These are phyloP conservation scores for Echites panduratus DNA, from an alignment of 257 asterid genomes.

Conservation along the genomic window DNA sequence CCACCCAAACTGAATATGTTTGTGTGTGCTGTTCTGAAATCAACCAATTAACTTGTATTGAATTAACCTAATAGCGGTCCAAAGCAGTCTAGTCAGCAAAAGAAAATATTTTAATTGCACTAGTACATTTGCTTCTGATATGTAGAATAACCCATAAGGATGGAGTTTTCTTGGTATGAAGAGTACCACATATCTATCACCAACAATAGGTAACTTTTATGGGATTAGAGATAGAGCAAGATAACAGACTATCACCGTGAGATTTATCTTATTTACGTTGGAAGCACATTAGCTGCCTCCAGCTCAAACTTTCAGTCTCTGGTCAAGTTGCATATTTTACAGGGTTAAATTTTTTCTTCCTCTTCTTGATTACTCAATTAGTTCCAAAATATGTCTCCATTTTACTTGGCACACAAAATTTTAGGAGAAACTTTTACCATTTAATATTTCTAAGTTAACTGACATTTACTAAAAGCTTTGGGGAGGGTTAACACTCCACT, in stretches of 20 bases:
- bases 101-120: too few relatives aligned
- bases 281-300: background rate
- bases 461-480: background rate
- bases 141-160: background rate
- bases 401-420: background rate
- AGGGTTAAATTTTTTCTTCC: background rate
- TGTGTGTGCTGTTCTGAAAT: background rate
- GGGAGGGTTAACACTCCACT: background rate
- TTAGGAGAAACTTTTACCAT: background rate
- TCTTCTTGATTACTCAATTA: background rate
- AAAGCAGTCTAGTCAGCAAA: background rate
- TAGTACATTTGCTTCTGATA: background rate
- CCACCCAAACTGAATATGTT: background rate
- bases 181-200: background rate
- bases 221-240: background rate
- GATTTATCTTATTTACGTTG: background rate
- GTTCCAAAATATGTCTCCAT: background rate
- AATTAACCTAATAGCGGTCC: background rate
- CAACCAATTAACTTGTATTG: background rate
- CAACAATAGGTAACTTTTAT: background rate
- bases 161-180: background rate
- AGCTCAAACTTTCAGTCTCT: background rate
- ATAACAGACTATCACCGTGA: background rate
- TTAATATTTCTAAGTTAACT: background rate
- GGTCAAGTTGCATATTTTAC: background rate